Base-by-base conservation (phyloP, 768 basidiomycete genomes). In the Russula brevipes region DNA sequence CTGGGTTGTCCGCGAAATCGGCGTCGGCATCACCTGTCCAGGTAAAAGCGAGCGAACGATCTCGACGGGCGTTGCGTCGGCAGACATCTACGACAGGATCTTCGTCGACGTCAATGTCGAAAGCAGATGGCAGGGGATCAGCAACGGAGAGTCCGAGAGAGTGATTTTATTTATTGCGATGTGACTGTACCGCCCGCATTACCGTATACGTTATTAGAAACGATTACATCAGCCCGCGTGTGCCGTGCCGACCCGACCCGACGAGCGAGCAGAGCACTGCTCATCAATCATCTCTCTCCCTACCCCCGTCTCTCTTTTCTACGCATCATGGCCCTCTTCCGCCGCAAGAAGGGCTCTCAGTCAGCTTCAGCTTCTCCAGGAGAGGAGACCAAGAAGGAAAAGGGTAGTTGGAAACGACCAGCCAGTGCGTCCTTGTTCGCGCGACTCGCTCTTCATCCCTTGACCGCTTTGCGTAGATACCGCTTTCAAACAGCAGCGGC, bases 401-500 rank as follows among this genome's bases (percentile, higher is more conserved):
- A 94, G 79, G 87, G 87, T 57, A 86, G 82, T 70, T 94, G 91
- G 92, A 81, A 83, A 68, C 77, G 86, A 66, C 92, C 92, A 64
- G 92, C 92, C 53, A 94, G 91, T 90, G 70, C 68, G 88, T 79
- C 38, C 24, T 55, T 50, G 16, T 49, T 54, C 33, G 49, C 54
- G 24, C 24, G 24, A 24, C 59, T 64, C 51, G 64, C 53, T 17
- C 57, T 59, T 58, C 55, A 59, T 53, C 24, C 67, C 65, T 60
- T 71, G 66, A 69, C 64, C 46, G 49, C 69, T 5, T 50, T 54
- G 50, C 58, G 54, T 74, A 97, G 94, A 98, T 76, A 98, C 95
- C 63, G 96, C 95, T 45, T 98, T 97, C 84, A 98, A 97, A 78
- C 97, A 99, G 75, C 97, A 99, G 76, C 89, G 97, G 60, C 84